Evolutionary conservation across 805 yeast species (phyloP), one percentile per base, ranked within the genome.

Genomic region (Ogataea trehaloabstinens): DNA sequence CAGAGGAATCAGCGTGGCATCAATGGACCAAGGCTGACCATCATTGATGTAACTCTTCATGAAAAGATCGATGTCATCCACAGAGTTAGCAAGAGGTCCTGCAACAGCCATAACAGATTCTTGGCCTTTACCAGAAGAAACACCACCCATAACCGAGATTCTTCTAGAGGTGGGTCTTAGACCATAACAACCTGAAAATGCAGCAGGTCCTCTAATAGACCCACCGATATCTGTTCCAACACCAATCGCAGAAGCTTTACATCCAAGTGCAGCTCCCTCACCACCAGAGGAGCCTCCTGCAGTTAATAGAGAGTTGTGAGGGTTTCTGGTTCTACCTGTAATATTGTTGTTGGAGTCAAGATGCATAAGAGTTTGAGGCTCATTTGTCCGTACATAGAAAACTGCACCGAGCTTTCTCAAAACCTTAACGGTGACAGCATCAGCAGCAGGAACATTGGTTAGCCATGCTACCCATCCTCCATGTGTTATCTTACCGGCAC

Each of bases 251-350:
- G 85, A 76, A 5, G 78, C 86, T 37, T 70, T 74, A 56, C 76
- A 69, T 2, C 74, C 77, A 37, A 79, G 74, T 44, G 76, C 56
- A 0, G 84, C 78, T 46, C 86, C 85, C 57, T 81, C 88, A 44
- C 88, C 88, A 28, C 84, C 82, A 3, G 85, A 77, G 1, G 84
- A 77, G n/a, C 88, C 88, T 46, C 88, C 87, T 2, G 83, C 70
- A 15, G 83, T 73, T 42, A 80, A 64, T 19, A 69, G 60, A 27
- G 79, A 65, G 48, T 82, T 81, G 59, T 66, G 61, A 1, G 85
- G 76, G 53, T 81, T 81, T 53, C 74, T 66, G 5, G 84, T 68
- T 46, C 77, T 66, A 5, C 85, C 86, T 31, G 67, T 70, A 52
- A 81, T 68, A 61, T 76, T 76, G 58, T 80, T 79, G 52, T 68